Conservation (phyloP, 2,329 filamentous ascomycete genomes). For the Xylaria multiplex region DNA sequence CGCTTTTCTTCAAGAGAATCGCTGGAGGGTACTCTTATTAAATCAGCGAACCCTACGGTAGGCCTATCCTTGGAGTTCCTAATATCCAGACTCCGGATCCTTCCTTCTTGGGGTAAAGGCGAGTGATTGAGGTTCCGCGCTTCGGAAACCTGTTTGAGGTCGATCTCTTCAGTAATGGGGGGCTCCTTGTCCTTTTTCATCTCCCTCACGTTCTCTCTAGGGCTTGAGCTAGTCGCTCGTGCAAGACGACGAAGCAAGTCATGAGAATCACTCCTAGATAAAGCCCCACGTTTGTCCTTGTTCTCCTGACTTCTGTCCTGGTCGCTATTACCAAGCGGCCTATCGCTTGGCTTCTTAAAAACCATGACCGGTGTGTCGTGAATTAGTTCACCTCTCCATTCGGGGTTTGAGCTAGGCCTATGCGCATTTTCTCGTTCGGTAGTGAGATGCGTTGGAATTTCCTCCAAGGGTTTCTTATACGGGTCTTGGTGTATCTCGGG, state of each 20-base stretch:
- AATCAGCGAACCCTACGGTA: slow-evolving; percentile 59
- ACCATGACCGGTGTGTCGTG: slow-evolving; percentile 23
- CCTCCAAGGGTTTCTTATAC: slow-evolving; percentile 43
- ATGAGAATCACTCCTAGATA: slow-evolving; percentile 54
- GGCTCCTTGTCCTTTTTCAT: slow-evolving; percentile 33
- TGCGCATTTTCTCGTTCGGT: slow-evolving; percentile 21
- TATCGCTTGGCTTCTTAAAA: slow-evolving; percentile 29
- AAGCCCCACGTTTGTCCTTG: slow-evolving; percentile 29
- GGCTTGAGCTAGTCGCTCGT: slow-evolving; percentile 59
- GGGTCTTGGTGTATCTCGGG: slow-evolving; percentile 52
- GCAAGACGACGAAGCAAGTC: slow-evolving; percentile 62
- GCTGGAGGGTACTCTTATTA: slow-evolving; percentile 56
- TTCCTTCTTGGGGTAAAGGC: slow-evolving; percentile 37
- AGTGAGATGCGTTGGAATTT: slow-evolving; percentile 16
- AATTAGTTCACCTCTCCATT: slow-evolving; percentile 29
- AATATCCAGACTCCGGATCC: slow-evolving; percentile 40
- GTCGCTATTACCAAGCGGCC: slow-evolving; percentile 12
- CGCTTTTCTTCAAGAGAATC: slow-evolving; percentile 62
- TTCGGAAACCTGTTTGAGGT: slow-evolving; percentile 31
- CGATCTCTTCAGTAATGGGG: slow-evolving; percentile 22
- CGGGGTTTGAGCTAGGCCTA: slow-evolving; percentile 18
- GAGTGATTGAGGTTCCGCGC: slow-evolving; percentile 37
- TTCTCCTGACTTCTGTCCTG: slow-evolving; percentile 36
- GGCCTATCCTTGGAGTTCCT: slow-evolving; percentile 49
- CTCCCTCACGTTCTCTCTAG: slow-evolving; percentile 41